These are phyloP conservation scores for Lophiotrema nucula DNA, from an alignment of 495 filamentous ascomycete species.

Conservation along the genomic window DNA sequence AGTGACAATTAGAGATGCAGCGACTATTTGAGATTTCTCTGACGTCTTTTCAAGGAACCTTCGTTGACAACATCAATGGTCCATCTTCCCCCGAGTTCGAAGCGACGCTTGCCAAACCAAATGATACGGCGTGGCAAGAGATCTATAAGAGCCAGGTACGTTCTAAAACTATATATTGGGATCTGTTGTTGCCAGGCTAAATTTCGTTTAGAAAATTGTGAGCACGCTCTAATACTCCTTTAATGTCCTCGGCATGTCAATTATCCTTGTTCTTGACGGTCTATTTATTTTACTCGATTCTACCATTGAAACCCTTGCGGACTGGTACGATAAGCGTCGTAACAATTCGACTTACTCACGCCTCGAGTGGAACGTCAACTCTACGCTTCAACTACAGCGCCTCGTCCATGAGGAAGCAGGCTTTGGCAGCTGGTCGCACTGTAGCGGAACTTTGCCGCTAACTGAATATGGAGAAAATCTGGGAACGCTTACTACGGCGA, in stretches of 20 bases:
- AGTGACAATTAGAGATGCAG: no score
- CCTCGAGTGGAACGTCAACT: slow-evolving; percentile 9
- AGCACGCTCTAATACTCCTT: neutral
- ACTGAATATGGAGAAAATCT: neutral
- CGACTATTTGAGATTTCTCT: no score
- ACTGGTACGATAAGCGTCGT: neutral
- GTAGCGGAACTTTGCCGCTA: neutral
- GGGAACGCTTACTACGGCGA: neutral
- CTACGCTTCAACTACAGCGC: slow-evolving; percentile 8
- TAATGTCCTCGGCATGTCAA: neutral
- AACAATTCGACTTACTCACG: neutral
- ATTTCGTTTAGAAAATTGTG: neutral
- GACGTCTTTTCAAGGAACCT: neutral
- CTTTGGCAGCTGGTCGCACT: neutral
- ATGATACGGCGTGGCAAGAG: neutral
- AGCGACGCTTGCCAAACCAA: neutral
- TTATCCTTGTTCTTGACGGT: neutral
- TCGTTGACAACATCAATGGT: neutral
- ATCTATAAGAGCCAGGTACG: neutral
- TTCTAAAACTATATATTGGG: no score
- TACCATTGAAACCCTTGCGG: neutral
- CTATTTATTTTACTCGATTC: neutral
- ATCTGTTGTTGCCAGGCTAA: no score
- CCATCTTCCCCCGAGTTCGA: neutral
- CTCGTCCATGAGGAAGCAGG: slow-evolving; percentile 10